phyloP scores from a whole-genome alignment of 2,329 filamentous ascomycete genomes.

The Emmonsia crescens region DNA sequence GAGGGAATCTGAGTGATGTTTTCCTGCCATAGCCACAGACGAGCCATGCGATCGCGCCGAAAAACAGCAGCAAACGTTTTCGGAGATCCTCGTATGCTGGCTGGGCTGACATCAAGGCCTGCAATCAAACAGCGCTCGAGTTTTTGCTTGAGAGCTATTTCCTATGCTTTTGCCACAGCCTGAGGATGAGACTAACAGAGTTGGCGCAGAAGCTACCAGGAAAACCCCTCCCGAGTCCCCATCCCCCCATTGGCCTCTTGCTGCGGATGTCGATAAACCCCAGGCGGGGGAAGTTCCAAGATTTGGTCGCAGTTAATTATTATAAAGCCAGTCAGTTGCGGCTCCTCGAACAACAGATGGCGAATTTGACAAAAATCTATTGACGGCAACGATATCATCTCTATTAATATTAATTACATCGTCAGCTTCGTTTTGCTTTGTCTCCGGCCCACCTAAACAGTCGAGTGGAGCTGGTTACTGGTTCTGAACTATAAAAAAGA shows the following conservation, averaged over 20 bases:
- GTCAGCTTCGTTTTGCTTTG: neutral
- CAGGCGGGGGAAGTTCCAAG: no score
- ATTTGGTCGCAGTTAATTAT: no score
- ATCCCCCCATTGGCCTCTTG: no score
- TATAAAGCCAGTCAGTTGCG: neutral
- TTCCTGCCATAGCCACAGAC: neutral
- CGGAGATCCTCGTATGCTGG: conserved; percentile 14
- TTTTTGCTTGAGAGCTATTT: neutral
- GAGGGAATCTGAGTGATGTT: neutral
- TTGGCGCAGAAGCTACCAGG: no score
- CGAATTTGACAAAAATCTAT: neutral
- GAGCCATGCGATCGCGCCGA: neutral
- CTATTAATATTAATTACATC: no score
- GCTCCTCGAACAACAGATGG: neutral
- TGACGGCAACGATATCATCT: neutral
- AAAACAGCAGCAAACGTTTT: neutral
- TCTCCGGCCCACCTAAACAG: no score
- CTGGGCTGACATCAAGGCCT: neutral
- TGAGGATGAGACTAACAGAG: no score
- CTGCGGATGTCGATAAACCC: no score
- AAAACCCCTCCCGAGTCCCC: no score
- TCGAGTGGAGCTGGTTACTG: no score
- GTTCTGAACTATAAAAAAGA: neutral
- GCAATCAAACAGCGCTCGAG: neutral
- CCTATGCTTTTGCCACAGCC: no score